Base-by-base conservation (phyloP, 371 early-diverging fungal genomes). In the Apophysomyces trapeziformis region DNA sequence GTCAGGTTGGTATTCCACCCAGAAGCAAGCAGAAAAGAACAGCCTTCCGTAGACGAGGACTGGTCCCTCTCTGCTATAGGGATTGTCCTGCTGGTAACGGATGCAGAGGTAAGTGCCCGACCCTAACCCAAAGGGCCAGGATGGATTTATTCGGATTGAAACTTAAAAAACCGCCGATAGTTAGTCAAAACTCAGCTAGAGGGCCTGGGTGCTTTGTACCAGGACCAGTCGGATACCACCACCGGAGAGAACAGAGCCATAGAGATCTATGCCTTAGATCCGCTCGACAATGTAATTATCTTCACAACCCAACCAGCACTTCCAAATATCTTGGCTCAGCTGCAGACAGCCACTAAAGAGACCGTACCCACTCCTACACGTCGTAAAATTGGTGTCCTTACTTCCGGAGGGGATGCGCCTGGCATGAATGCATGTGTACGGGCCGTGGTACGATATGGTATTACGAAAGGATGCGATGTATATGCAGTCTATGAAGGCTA, bases 351-450 rank as follows among this genome's bases (percentile, higher is more conserved):
- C 38, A 56, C 45, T 32, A 61, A 7, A 46, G 57, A 32, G 38
- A 54, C 38, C 50, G 74, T 64, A 77, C 21, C 21, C 21, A 21
- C 54, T 50, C 54, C 16, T 21, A 50, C n/a, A 50, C 38, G 74
- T 44, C 76, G 75, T 50, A 87, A 86, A 54, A 93, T 99, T 70
- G 98, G 92, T 57, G 87, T 99, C 21, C 72, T 99, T 59, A 99
- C 99, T 12, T 94, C 95, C 57, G 99, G 99, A 39, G 99, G 99
- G 43, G 99, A 99, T 82, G 92, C 97, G 1, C 96, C 95, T 8
- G 99, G 99, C 36, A 99, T 99, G 99, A 99, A 99, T 76, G 92
- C 98, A 16, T 93, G 93, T 36, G 98, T 99, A 18, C 89, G 99
- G 58, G 90, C 95, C 12, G 91, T 98, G 41, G 95, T 98, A 7